Evolutionary conservation across 1,284 basidiomycete genomes (phyloP).

Genomic region (Irpex sp.): DNA sequence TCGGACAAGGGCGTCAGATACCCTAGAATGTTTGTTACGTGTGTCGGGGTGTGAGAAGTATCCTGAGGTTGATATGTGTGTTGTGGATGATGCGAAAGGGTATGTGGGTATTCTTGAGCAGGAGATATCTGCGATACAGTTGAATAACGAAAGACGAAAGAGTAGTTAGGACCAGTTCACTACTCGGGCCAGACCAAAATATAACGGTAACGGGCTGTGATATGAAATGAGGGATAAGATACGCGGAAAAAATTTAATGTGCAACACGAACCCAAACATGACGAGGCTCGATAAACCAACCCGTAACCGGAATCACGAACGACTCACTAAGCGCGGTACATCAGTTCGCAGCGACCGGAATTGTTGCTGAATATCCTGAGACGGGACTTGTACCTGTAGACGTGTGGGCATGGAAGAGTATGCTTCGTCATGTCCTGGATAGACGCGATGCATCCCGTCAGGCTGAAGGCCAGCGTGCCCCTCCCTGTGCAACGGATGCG

Average conservation of each 20-base stretch:
- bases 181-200: background rate
- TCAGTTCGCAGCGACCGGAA: background rate
- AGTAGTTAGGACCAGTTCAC: background rate
- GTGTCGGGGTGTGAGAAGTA: background rate
- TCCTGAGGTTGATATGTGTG: background rate
- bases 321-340: conserved; percentile 1
- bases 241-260: background rate
- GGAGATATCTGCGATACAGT: conserved; percentile 1
- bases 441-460: background rate
- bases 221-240: background rate
- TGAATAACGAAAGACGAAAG: background rate
- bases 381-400: background rate
- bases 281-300: background rate
- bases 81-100: background rate
- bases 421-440: background rate
- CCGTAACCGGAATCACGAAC: conserved; percentile 2
- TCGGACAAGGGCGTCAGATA: background rate
- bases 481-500: background rate
- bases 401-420: background rate
- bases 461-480: background rate
- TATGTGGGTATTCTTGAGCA: conserved; percentile 3
- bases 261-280: background rate
- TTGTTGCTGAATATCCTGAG: background rate
- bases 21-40: background rate
- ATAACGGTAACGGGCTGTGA: background rate